phyloP scores from a whole-genome alignment of 306 rosid genomes.

The Vicia sativa region DNA sequence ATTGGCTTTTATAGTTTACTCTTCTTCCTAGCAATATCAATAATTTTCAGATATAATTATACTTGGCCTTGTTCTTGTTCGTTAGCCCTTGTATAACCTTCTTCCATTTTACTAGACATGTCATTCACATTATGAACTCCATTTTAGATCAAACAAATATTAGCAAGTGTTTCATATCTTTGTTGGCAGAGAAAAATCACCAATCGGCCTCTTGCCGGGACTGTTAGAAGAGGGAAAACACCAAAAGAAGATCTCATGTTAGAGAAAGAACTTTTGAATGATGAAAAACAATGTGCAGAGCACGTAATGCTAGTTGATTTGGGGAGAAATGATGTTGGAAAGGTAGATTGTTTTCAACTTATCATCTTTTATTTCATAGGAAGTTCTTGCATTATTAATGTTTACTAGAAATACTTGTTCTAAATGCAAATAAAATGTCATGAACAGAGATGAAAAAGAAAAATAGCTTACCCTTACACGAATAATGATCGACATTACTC shows the following conservation, averaged over 20 bases:
- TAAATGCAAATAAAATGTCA: slow-evolving; percentile 13
- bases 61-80: slow-evolving; percentile 30
- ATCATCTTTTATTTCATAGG: slow-evolving; percentile 13
- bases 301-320: slow-evolving; percentile 94
- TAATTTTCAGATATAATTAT: slow-evolving; percentile 1
- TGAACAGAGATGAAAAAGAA: not conserved
- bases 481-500: not conserved
- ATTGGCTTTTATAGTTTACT: slow-evolving; percentile 11
- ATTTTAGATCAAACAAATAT: slow-evolving; percentile 28
- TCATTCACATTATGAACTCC: not conserved
- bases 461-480: slow-evolving; percentile 10
- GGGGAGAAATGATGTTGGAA: slow-evolving; percentile 98
- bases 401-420: not conserved
- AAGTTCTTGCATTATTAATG: slow-evolving; percentile 10
- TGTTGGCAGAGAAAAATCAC: slow-evolving; percentile 64
- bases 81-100: not conserved
- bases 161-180: slow-evolving; percentile 35
- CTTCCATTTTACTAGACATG: slow-evolving; percentile 16
- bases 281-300: slow-evolving; percentile 91
- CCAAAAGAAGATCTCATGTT: slow-evolving; percentile 75
- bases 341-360: slow-evolving; percentile 55
- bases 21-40: not conserved
- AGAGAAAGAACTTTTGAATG: slow-evolving; percentile 81
- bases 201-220: slow-evolving; percentile 98
- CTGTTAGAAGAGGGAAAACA: slow-evolving; percentile 90